Evolutionary conservation across 2,329 filamentous ascomycete genomes (phyloP), one percentile per base, ranked within the genome.

Genomic region (Exophiala oligosperma): DNA sequence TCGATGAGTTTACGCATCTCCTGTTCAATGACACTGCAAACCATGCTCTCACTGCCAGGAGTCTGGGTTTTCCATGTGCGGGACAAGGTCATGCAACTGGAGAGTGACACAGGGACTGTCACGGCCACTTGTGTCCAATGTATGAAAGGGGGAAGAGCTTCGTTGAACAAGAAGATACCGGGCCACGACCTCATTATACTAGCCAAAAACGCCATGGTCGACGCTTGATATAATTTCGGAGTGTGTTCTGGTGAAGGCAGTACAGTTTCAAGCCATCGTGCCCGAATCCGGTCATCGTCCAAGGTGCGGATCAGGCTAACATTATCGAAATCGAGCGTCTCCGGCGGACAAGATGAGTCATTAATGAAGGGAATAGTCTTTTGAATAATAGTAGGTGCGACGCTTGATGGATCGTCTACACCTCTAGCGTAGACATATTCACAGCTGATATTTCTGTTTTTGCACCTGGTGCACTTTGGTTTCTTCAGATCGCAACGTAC

Each of bases 261-360:
- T 37, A 76, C 81, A 1, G 74, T 67, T 32, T 79, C 74, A 26
- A 82, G 66, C 79, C 79, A 82, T 9, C 79, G 78, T 41, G 77
- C 79, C 11, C 71, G 73, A 49, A 81, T 80, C 14, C 74, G 74
- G 24, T 79, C 74, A 0, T 73, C 74, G 48, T 80, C 73, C 60
- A 81, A 79, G 1, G 77, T 75, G 56, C 78, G 80, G 0, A 74
- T 57, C 5, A 82, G 71, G n/a, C 55, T 23, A 23, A 56, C 46
- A 37, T 44, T 17, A 5, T 48, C 21, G 44, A 60, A 60, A 29
- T 60, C 32, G 14, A 60, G 37, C 5, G 26, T 29, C 21, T 50
- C 40, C 9, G 40, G 32, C 4, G 32, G 11, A 11, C 7, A 35
- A 9, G 32, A 7, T 35, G 32, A 35, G 9, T 8, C 8, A 11